Percentiles rank a stretch among this genome's conserved stretches.
Conservation (phyloP, 768 basidiomycete genomes). For the Serpula lacrymans region DNA sequence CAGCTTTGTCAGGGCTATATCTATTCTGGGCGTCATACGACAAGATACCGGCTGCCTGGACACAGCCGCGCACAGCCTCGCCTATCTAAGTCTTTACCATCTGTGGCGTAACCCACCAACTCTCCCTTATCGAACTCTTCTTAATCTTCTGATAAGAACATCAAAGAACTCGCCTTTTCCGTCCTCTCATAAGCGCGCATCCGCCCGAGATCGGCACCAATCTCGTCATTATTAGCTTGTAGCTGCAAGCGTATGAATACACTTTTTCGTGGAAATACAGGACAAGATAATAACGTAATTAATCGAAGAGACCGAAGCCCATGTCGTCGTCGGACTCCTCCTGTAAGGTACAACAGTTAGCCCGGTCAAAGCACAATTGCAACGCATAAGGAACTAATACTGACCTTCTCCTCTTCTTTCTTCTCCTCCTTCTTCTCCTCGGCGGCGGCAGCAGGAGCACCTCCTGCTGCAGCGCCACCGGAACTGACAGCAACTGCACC, state of each 20-base stretch:
- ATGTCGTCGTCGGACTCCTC: slow-evolving; percentile 98
- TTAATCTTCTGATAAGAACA: slow-evolving; percentile 11
- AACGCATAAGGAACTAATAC: slow-evolving; percentile 16
- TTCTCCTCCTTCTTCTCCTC: slow-evolving; percentile 81
- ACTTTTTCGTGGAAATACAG: slow-evolving; percentile 7
- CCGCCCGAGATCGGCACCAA: background rate
- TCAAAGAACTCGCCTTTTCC: background rate
- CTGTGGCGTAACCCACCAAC: too few species aligned
- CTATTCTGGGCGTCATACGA: slow-evolving; percentile 1
- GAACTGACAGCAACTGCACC: slow-evolving; percentile 67
- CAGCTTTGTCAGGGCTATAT: background rate
- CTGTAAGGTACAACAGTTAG: slow-evolving; percentile 33
- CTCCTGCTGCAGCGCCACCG: slow-evolving; percentile 46
- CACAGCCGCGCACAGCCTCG: slow-evolving; percentile 1
- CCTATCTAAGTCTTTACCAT: too few species aligned
- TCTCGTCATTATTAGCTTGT: slow-evolving; percentile 6
- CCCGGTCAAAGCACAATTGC: background rate
- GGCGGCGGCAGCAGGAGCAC: slow-evolving; percentile 54
- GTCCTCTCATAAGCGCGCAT: too few species aligned
- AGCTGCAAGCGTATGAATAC: slow-evolving; percentile 1
- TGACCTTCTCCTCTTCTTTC: slow-evolving; percentile 86
- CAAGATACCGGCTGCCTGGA: slow-evolving; percentile 5
- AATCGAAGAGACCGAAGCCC: slow-evolving; percentile 99
- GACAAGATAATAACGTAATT: slow-evolving; percentile 25
- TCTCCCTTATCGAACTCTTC: too few species aligned